Evolutionary conservation across 106 monocot genomes (phyloP), one percentile per base, ranked within the genome.

Genomic region (Dioscorea zingiberensis): DNA sequence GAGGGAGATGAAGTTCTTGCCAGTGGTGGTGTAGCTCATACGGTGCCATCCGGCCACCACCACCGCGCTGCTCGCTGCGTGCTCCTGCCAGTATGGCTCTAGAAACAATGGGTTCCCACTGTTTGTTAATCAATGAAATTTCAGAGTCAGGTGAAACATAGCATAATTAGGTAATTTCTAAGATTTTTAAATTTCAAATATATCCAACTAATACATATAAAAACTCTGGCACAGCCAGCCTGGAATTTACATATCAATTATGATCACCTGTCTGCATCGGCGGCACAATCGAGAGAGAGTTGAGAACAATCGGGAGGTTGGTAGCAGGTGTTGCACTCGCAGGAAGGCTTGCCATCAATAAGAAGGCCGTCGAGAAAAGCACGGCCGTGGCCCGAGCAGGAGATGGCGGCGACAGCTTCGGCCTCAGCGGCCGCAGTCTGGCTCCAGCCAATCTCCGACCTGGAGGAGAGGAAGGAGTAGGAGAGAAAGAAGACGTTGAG

Each of bases 301-400:
- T 22, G 55, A 27, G 93, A 85, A 61, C 93, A 93, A 25, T 88
- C 88, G 5, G 19, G 13, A 11, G 85, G 80, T 29, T 30, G 17
- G 48, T 88, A 88, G 70, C 93, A 93, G 7, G 62, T 83, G 76
- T 93, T 84, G 83, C 93, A 88, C 75, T 89, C 93, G 55, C 93
- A 93, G 17, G 27, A 61, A 0, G 85, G 93, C 59, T 13, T 2
- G 2, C 85, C 76, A 6, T 73, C 63, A 18, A 62, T 71, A 17
- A 70, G 26, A 5, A 85, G 21, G 32, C 93, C 73, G 62, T 93
- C 93, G 7, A 93, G 32, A 62, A 66, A 85, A 57, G 74, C 93
- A 26, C 67, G 49, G 54, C 93, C 88, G 60, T 93, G 93, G 45
- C 83, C 85, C 3, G 93, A 93, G 78, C 93, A 88, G 11, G 63